Conservation (phyloP, 805 yeast genomes). For the Suhomyces xylopsoci region DNA sequence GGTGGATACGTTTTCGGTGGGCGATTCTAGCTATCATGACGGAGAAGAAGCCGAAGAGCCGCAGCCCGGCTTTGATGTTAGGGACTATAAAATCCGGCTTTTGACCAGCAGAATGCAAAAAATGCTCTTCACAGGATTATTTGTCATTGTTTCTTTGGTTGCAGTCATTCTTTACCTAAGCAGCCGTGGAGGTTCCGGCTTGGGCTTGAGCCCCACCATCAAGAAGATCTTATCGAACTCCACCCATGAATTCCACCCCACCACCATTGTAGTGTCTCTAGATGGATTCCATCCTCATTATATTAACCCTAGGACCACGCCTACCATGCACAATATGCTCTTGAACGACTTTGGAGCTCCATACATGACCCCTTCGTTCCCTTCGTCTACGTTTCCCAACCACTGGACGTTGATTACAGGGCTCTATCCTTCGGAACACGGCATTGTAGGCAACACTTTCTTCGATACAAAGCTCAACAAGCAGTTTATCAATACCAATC, state of each 20-base stretch:
- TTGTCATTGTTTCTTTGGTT: not conserved
- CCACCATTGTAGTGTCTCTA: conserved; percentile 75
- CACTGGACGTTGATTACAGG: conserved; percentile 93
- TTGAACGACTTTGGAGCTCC: conserved; percentile 63
- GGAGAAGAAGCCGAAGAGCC: not conserved
- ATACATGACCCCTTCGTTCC: conserved; percentile 82
- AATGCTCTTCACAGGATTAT: conserved; percentile 6
- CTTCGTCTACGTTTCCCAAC: conserved; percentile 86
- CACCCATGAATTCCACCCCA: conserved; percentile 67
- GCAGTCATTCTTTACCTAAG: not conserved
- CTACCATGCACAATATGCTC: conserved; percentile 60
- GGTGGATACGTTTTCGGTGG: conserved; percentile 1
- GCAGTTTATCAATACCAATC: conserved; percentile 63
- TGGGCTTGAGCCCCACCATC: not conserved
- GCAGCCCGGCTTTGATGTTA: conserved; percentile 10
- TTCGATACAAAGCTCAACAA: conserved; percentile 55
- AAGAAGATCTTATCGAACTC: conserved; percentile 49
- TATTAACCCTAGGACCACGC: conserved; percentile 63
- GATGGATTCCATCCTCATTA: conserved; percentile 94
- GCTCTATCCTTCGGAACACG: conserved; percentile 76
- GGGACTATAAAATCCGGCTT: conserved; percentile 24
- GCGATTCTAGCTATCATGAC: conserved; percentile 1
- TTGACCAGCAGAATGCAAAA: conserved; percentile 10
- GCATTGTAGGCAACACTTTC: conserved; percentile 81
- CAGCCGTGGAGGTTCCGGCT: not conserved